phyloP scores from a whole-genome alignment of 2,329 filamentous ascomycete species.

The Nemania bipapillata region DNA sequence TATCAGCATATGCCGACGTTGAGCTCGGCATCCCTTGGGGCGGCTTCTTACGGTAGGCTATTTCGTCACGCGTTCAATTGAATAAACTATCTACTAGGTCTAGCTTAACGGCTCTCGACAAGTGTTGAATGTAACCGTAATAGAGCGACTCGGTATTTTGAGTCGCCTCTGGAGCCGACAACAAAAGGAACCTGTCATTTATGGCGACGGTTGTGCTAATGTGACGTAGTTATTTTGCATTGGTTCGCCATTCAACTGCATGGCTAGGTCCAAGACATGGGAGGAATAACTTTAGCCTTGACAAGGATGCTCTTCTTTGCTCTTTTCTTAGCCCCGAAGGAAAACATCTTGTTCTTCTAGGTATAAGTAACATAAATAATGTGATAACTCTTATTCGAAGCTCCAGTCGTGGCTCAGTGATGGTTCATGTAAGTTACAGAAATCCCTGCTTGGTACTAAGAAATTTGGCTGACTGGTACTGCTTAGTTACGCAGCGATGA shows the following conservation, averaged over 20 bases:
- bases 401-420: slow-evolving; percentile 71
- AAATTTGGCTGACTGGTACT: not conserved
- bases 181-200: not conserved
- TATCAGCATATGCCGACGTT: slow-evolving; percentile 67
- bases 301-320: slow-evolving; percentile 80
- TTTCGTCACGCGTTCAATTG: slow-evolving; percentile 14
- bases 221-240: slow-evolving; percentile 75
- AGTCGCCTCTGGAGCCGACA: not conserved
- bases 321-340: slow-evolving; percentile 80
- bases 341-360: slow-evolving; percentile 79
- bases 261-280: slow-evolving; percentile 94
- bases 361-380: slow-evolving; percentile 77
- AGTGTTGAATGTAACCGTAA: slow-evolving; percentile 16
- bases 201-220: slow-evolving; percentile 38
- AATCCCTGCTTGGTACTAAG: slow-evolving; percentile 15
- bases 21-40: slow-evolving; percentile 72
- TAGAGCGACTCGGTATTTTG: not conserved
- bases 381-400: slow-evolving; percentile 76
- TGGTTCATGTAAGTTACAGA: slow-evolving; percentile 67
- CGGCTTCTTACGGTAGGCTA: slow-evolving; percentile 62
- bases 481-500: slow-evolving; percentile 74
- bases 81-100: not conserved
- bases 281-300: slow-evolving; percentile 70
- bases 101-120: not conserved
- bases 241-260: slow-evolving; percentile 81